A percentile compares a stretch with the other conserved stretches of the same genome.
Evolutionary conservation across 805 yeast species (phyloP).

Genomic region (Starmerella bombi): DNA sequence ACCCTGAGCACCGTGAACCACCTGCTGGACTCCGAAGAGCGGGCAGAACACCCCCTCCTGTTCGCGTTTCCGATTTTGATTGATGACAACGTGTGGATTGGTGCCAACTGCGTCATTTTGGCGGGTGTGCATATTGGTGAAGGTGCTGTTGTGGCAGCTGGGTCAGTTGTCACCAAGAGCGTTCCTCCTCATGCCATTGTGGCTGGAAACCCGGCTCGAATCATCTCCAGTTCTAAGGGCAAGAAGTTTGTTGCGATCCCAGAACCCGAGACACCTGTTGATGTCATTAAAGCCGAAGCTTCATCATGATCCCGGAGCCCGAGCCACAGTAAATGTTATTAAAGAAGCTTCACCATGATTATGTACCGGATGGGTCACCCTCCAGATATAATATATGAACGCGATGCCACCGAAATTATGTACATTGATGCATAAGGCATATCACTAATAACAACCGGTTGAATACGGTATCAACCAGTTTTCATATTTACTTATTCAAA

Average conservation of each 20-base stretch:
- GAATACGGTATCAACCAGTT: too few species aligned
- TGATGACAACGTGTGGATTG: constrained; percentile 58
- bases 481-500: too few species aligned
- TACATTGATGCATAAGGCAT: too few species aligned
- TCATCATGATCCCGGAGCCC: too few species aligned
- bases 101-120: constrained; percentile 39
- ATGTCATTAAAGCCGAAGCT: too few species aligned
- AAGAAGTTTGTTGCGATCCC: background rate
- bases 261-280: too few species aligned
- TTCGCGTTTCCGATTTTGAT: constrained; percentile 44
- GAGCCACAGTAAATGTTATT: too few species aligned
- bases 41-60: constrained; percentile 35
- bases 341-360: too few species aligned
- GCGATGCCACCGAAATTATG: too few species aligned
- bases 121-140: constrained; percentile 57
- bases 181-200: constrained; percentile 44
- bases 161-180: constrained; percentile 46
- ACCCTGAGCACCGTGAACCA: constrained; percentile 51
- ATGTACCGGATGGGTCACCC: too few species aligned
- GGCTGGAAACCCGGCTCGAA: constrained; percentile 50
- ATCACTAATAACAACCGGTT: too few species aligned
- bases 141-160: constrained; percentile 51
- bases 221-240: constrained; percentile 19
- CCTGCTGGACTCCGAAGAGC: constrained; percentile 38
- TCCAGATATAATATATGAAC: too few species aligned